Percentiles rank a stretch among this genome's conserved stretches.
phyloP scores from a whole-genome alignment of 768 basidiomycete genomes.

The Fomitopsis pulvina region DNA sequence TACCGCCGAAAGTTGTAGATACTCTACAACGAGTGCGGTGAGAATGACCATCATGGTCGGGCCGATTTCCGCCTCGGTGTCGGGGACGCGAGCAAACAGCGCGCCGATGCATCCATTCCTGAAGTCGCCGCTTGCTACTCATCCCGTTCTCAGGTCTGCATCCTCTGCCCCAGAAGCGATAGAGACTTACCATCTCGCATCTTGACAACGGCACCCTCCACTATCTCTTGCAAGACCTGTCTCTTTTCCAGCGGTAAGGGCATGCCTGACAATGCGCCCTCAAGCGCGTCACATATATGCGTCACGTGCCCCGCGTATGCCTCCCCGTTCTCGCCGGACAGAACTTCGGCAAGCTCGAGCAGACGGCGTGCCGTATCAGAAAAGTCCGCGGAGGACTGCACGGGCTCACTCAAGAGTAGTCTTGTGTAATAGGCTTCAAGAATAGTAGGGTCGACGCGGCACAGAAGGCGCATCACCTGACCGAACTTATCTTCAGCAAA shows the following conservation, averaged over 20 bases:
- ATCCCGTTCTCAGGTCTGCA: conserved; percentile 3
- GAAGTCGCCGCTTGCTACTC: conserved; percentile 34
- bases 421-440: conserved; percentile 48
- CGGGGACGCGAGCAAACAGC: conserved; percentile 35
- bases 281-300: conserved; percentile 30
- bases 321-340: conserved; percentile 45
- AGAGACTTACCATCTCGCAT: conserved; percentile 41
- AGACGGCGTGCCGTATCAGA: conserved; percentile 40
- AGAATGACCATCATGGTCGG: conserved; percentile 62
- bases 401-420: conserved; percentile 32
- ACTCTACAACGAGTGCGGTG: conserved; percentile 64
- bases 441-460: conserved; percentile 51
- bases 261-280: conserved; percentile 23
- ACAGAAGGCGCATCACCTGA: conserved; percentile 59
- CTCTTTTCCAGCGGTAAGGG: conserved; percentile 23
- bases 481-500: too few species aligned
- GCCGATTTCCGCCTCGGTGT: conserved; percentile 25
- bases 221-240: conserved; percentile 45
- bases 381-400: conserved; percentile 28
- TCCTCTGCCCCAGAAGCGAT: background rate
- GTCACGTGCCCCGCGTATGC: conserved; percentile 47
- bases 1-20: conserved; percentile 43
- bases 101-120: conserved; percentile 25
- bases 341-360: conserved; percentile 48
- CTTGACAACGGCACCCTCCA: conserved; percentile 48